Conservation (phyloP, 1,284 basidiomycete genomes). For the Ceratobasidium theobromae region DNA sequence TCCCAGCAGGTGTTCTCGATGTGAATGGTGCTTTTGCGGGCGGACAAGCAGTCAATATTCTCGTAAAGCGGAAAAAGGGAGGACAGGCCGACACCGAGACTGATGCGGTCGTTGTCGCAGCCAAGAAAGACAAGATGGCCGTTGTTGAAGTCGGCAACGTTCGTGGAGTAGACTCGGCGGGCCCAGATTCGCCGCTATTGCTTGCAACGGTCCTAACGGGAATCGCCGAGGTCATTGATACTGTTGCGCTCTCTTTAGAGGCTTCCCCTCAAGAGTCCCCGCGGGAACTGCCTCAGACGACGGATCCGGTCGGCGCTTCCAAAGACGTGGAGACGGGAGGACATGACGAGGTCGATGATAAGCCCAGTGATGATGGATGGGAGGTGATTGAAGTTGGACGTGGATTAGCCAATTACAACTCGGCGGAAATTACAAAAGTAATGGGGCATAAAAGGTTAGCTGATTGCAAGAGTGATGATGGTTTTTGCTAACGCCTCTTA, state of each 20-base stretch:
- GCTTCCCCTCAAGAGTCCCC: neutral
- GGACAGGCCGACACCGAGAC: neutral
- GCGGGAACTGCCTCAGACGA: neutral
- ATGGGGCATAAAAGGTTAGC: constrained; percentile 87
- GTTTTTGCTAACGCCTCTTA: constrained; percentile 42
- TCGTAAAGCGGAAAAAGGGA: constrained; percentile 49
- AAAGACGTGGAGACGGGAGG: neutral
- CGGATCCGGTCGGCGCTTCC: neutral
- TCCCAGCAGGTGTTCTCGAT: constrained; percentile 87
- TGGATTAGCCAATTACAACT: constrained; percentile 95
- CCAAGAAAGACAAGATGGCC: constrained; percentile 52
- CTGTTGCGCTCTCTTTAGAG: constrained; percentile 9
- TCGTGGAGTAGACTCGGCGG: constrained; percentile 1
- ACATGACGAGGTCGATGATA: constrained; percentile 40
- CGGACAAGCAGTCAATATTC: constrained; percentile 88
- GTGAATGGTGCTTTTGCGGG: constrained; percentile 90
- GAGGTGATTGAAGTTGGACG: constrained; percentile 90
- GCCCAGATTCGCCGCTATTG: constrained; percentile 21
- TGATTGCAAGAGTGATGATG: constrained; percentile 11
- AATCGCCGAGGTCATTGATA: constrained; percentile 11
- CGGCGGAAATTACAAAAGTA: constrained; percentile 83
- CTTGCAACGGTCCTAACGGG: constrained; percentile 26
- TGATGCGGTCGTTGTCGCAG: constrained; percentile 22
- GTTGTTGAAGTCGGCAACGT: constrained; percentile 39
- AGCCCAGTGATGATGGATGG: constrained; percentile 52